Conservation (phyloP, 805 yeast species). For the Saccharomycopsis vini region DNA sequence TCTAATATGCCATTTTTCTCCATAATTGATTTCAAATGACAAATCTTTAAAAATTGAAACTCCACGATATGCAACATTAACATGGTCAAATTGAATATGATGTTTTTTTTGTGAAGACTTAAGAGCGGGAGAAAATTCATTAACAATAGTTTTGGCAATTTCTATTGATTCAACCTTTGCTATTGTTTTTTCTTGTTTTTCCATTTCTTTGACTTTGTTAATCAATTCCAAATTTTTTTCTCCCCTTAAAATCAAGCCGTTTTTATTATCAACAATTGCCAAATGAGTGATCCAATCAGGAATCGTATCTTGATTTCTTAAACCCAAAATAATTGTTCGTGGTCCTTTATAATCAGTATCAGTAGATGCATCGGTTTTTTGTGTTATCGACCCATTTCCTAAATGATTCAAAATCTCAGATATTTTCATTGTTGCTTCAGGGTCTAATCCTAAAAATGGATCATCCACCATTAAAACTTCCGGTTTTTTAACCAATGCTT, state of each 20-base stretch:
- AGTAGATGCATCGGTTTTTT: too few species aligned
- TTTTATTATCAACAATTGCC: conserved; percentile 45
- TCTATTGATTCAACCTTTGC: neutral
- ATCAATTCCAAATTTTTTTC: conserved; percentile 23
- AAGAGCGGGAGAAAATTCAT: neutral
- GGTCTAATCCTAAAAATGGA: conserved; percentile 88
- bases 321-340: conserved; percentile 54
- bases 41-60: conserved; percentile 50
- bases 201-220: neutral
- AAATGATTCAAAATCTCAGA: conserved; percentile 43
- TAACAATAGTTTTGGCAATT: neutral
- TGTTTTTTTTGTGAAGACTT: neutral
- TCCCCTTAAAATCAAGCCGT: conserved; percentile 47
- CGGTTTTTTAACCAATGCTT: conserved; percentile 58
- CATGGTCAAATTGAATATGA: conserved; percentile 44
- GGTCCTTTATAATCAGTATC: conserved; percentile 28
- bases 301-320: conserved; percentile 61
- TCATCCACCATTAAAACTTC: conserved; percentile 71
- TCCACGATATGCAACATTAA: conserved; percentile 60
- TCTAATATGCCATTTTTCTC: conserved; percentile 80
- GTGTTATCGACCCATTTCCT: too few species aligned
- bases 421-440: conserved; percentile 53
- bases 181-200: neutral
- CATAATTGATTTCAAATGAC: conserved; percentile 55
- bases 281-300: conserved; percentile 78